phyloP scores from a whole-genome alignment of 192 early-diverging fungal genomes.

The Rhizophagus prolifer region DNA sequence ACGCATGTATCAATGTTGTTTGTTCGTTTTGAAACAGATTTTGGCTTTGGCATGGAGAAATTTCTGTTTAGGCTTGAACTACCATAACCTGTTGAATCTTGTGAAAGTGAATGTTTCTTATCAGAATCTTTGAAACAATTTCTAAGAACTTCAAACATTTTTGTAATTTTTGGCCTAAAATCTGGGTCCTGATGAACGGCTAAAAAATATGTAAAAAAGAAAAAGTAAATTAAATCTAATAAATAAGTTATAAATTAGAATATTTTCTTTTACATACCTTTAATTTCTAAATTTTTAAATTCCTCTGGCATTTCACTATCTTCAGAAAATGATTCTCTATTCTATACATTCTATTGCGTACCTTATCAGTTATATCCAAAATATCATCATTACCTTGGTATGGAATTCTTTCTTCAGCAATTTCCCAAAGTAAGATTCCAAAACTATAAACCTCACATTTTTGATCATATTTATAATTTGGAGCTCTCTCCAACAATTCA shows the following conservation, averaged over 20 bases:
- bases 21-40: neutral
- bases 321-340: constrained; percentile 6
- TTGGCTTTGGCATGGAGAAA: neutral
- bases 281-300: neutral
- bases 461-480: neutral
- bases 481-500: neutral
- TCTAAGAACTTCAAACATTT: neutral
- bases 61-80: neutral
- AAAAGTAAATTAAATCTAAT: neutral
- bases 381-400: neutral
- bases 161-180: neutral
- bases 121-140: neutral
- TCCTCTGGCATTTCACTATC: neutral
- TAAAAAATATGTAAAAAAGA: neutral
- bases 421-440: neutral
- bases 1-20: neutral
- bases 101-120: neutral
- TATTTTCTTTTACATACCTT: neutral
- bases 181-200: neutral
- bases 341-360: neutral
- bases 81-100: neutral
- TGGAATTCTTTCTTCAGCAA: neutral
- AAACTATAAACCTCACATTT: neutral
- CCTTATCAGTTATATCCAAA: neutral
- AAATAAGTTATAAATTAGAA: neutral